phyloP scores from a whole-genome alignment of 306 rosid genomes.

The Phaseolus lunatus region DNA sequence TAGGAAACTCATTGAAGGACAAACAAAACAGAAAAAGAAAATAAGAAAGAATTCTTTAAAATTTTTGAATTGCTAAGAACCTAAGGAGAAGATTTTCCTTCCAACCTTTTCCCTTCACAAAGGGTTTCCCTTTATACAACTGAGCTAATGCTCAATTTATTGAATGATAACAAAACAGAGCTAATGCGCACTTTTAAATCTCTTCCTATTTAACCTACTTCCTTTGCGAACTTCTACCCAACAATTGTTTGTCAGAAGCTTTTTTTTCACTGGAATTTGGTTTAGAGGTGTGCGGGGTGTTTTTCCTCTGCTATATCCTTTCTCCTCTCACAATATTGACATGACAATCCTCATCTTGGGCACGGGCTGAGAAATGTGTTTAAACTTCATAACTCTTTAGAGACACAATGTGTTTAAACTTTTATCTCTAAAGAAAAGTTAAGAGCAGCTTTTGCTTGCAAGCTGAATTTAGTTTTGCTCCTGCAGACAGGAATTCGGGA shows the following conservation, averaged over 20 bases:
- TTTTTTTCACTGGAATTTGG: slow-evolving; percentile 19
- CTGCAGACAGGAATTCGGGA: slow-evolving; percentile 77
- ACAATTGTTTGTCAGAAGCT: background rate
- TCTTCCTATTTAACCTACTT: no score
- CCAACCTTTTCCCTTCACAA: background rate
- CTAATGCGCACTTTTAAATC: background rate
- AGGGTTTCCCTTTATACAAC: background rate
- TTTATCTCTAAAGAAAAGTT: no score
- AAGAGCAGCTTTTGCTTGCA: slow-evolving; percentile 13
- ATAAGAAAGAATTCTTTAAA: background rate
- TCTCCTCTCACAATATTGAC: background rate
- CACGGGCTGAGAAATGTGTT: slow-evolving; percentile 17
- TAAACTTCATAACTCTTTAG: background rate
- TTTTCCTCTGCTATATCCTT: slow-evolving; percentile 4
- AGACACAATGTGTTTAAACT: slow-evolving; percentile 16
- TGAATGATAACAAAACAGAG: background rate
- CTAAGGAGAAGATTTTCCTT: background rate
- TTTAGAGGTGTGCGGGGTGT: background rate
- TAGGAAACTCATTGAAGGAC: background rate
- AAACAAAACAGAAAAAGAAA: background rate
- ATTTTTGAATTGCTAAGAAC: background rate
- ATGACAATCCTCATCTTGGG: slow-evolving; percentile 18
- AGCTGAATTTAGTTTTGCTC: slow-evolving; percentile 53
- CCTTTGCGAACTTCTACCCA: background rate
- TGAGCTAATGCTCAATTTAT: background rate